A percentile compares a stretch with the other conserved stretches of the same genome.
phyloP scores from a whole-genome alignment of 257 asterid genomes.

The Parsonsia alboflavescens region DNA sequence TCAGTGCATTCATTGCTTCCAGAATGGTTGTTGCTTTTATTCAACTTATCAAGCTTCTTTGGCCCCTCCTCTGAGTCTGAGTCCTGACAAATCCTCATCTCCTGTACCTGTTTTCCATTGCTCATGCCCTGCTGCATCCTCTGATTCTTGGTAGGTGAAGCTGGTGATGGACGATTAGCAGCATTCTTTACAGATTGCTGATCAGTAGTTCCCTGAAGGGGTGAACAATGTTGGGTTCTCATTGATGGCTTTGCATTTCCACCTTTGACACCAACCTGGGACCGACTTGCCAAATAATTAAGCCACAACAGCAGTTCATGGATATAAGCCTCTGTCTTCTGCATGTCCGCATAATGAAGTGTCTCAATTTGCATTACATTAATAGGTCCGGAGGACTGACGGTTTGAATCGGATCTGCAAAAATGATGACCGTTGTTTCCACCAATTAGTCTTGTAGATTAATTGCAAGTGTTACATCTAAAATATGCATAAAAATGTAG shows the following conservation, averaged over 20 bases:
- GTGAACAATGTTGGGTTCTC: conserved; percentile 15
- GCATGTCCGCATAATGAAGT: conserved; percentile 64
- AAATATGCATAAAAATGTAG: neutral
- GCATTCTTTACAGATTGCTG: conserved; percentile 15
- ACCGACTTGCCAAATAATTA: conserved; percentile 47
- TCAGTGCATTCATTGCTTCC: neutral
- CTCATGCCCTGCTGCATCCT: conserved; percentile 7
- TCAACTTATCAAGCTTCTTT: neutral
- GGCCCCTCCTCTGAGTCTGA: neutral
- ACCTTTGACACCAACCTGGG: conserved; percentile 27
- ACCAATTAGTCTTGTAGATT: neutral
- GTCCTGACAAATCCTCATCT: conserved; percentile 12
- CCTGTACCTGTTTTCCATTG: conserved; percentile 1
- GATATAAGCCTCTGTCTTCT: conserved; percentile 54
- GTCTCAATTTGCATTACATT: conserved; percentile 68
- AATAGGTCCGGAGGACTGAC: conserved; percentile 36
- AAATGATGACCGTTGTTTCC: conserved; percentile 6
- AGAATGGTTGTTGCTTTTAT: conserved; percentile 8
- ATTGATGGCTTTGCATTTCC: conserved; percentile 16
- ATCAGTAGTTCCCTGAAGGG: conserved; percentile 12
- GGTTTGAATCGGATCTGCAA: conserved; percentile 50
- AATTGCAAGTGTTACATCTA: neutral
- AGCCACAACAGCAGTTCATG: conserved; percentile 67
- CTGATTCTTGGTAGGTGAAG: conserved; percentile 17
- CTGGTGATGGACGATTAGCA: conserved; percentile 5